phyloP scores from a whole-genome alignment of 2,329 filamentous ascomycete genomes.

The Verticillium albo-atrum region DNA sequence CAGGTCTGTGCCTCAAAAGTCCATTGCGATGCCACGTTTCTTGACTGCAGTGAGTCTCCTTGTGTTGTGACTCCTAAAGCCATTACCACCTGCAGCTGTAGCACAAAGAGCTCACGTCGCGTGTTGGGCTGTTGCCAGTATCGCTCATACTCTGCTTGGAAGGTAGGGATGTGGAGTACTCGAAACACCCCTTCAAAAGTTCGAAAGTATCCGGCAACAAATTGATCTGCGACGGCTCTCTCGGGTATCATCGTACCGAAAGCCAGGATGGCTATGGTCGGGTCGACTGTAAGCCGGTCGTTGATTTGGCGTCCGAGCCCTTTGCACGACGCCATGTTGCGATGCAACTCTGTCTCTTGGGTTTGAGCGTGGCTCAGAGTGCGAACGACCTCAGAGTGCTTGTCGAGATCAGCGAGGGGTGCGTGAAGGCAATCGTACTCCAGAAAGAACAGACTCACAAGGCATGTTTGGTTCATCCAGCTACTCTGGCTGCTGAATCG shows the following conservation, averaged over 20 bases:
- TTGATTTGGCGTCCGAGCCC: slow-evolving; percentile 34
- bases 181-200: slow-evolving; percentile 52
- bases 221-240: slow-evolving; percentile 38
- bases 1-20: slow-evolving; percentile 47
- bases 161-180: slow-evolving; percentile 52
- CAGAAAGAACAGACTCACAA: slow-evolving; percentile 34
- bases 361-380: slow-evolving; percentile 22
- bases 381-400: slow-evolving; percentile 15
- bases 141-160: slow-evolving; percentile 45
- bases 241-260: slow-evolving; percentile 33
- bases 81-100: slow-evolving; percentile 49
- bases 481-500: slow-evolving; percentile 34
- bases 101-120: slow-evolving; percentile 36
- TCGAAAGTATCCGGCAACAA: slow-evolving; percentile 48
- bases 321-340: slow-evolving; percentile 27
- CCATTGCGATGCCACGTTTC: slow-evolving; percentile 39
- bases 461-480: slow-evolving; percentile 38
- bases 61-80: slow-evolving; percentile 43
- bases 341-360: not conserved
- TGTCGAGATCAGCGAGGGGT: not conserved
- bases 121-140: slow-evolving; percentile 40
- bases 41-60: slow-evolving; percentile 36
- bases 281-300: slow-evolving; percentile 21
- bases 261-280: slow-evolving; percentile 27
- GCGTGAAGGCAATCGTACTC: not conserved